phyloP scores from a whole-genome alignment of 2,329 filamentous ascomycete genomes.

The Basipetospora sp. region DNA sequence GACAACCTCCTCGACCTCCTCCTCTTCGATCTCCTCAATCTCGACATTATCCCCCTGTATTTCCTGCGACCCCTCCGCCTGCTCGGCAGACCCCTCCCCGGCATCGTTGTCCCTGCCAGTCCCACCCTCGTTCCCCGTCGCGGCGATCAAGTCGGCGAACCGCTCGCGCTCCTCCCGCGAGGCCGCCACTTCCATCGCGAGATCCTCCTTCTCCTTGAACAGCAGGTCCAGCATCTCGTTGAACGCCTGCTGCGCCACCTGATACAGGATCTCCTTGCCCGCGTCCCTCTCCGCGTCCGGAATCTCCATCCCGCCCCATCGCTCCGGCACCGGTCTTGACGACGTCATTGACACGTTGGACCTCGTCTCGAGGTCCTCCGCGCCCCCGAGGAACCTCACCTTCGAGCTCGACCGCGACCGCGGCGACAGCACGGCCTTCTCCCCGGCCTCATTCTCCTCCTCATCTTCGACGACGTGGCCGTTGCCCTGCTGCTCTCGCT shows the following conservation, averaged over 20 bases:
- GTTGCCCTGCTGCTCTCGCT: too few species aligned
- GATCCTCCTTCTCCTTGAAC: conserved; percentile 67
- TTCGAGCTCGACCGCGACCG: conserved; percentile 64
- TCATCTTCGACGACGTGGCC: too few species aligned
- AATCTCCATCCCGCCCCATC: conserved; percentile 68
- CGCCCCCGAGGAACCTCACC: conserved; percentile 56
- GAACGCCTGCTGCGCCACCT: conserved; percentile 80
- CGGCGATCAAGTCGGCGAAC: conserved; percentile 31
- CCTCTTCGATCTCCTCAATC: conserved; percentile 14
- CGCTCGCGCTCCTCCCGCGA: conserved; percentile 47
- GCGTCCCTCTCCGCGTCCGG: conserved; percentile 69
- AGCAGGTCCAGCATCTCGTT: conserved; percentile 82
- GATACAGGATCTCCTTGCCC: conserved; percentile 77
- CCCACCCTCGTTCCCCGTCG: not conserved
- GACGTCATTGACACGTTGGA: conserved; percentile 60
- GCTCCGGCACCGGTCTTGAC: conserved; percentile 55
- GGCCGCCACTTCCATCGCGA: conserved; percentile 52
- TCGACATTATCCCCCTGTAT: conserved; percentile 1
- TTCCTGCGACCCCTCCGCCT: not conserved
- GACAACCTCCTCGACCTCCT: conserved; percentile 19
- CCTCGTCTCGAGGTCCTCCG: conserved; percentile 54
- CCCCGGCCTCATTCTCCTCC: conserved; percentile 12
- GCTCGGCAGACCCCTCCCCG: not conserved
- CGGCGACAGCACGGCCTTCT: conserved; percentile 24
- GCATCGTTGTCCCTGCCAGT: not conserved